Evolutionary conservation across 768 basidiomycete species (phyloP).

Genomic region (Mycena maculata): DNA sequence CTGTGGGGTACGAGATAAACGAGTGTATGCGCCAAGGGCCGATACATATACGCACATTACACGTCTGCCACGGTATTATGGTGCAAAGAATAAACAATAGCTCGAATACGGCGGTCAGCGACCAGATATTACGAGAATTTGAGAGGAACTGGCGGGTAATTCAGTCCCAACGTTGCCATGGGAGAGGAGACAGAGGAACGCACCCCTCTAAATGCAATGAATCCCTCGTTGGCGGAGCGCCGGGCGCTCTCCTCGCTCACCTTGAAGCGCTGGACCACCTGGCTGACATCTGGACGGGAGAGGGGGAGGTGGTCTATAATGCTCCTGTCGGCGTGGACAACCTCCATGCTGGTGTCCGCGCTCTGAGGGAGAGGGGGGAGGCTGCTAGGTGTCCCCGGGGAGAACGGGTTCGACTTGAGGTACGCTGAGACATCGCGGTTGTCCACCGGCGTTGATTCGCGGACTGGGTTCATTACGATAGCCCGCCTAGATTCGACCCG

Average conservation of each 20-base stretch:
- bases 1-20: conserved; percentile 31
- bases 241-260: conserved; percentile 49
- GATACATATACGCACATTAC: conserved; percentile 49
- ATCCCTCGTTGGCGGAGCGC: conserved; percentile 48
- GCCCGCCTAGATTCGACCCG: conserved; percentile 42
- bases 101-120: conserved; percentile 64
- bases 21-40: background rate
- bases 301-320: conserved; percentile 51
- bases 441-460: conserved; percentile 61
- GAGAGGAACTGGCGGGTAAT: conserved; percentile 63
- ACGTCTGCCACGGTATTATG: conserved; percentile 64
- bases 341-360: conserved; percentile 43
- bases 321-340: conserved; percentile 45
- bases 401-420: conserved; percentile 57
- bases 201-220: conserved; percentile 51
- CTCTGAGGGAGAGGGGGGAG: conserved; percentile 53
- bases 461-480: conserved; percentile 47
- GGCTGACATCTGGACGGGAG: conserved; percentile 44
- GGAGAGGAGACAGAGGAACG: background rate
- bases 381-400: conserved; percentile 56
- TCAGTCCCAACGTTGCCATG: conserved; percentile 19
- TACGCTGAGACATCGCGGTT: conserved; percentile 67
- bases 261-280: conserved; percentile 46
- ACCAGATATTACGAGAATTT: conserved; percentile 72
- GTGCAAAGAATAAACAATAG: conserved; percentile 62